Percentiles rank a stretch among this genome's conserved stretches.
Evolutionary conservation across 805 yeast genomes (phyloP).

Genomic region (Candida quercuum): DNA sequence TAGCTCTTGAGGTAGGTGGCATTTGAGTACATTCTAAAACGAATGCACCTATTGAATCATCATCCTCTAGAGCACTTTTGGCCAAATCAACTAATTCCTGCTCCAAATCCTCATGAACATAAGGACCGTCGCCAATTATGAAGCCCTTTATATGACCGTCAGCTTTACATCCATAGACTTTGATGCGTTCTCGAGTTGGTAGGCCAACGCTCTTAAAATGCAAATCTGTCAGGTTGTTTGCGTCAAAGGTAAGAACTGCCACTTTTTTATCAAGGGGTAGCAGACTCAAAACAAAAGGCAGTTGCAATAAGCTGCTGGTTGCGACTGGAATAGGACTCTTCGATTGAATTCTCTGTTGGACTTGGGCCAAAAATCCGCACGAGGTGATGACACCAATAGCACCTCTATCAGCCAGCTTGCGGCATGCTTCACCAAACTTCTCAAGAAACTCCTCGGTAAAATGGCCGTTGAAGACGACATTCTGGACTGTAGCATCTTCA

Average conservation of each 20-base stretch:
- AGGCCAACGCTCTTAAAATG: conserved; percentile 28
- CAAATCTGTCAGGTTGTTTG: conserved; percentile 16
- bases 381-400: conserved; percentile 30
- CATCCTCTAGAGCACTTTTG: conserved; percentile 14
- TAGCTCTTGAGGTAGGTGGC: conserved; percentile 29
- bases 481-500: conserved; percentile 22
- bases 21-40: conserved; percentile 32
- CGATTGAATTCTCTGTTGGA: conserved; percentile 21
- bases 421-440: conserved; percentile 23
- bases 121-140: conserved; percentile 22
- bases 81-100: conserved; percentile 24
- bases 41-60: conserved; percentile 23
- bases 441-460: conserved; percentile 24
- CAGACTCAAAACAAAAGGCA: conserved; percentile 22
- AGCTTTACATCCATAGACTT: conserved; percentile 18
- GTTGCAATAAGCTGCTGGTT: conserved; percentile 26
- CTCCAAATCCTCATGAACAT: conserved; percentile 21
- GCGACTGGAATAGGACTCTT: conserved; percentile 27
- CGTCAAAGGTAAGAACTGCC: conserved; percentile 29
- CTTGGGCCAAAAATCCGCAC: conserved; percentile 31
- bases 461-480: conserved; percentile 19
- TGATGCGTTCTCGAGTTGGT: conserved; percentile 16
- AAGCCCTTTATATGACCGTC: conserved; percentile 23
- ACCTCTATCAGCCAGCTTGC: conserved; percentile 24
- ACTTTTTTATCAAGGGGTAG: conserved; percentile 20